Evolutionary conservation across 495 filamentous ascomycete genomes (phyloP).

Genomic region (Lineolata rhizophorae): DNA sequence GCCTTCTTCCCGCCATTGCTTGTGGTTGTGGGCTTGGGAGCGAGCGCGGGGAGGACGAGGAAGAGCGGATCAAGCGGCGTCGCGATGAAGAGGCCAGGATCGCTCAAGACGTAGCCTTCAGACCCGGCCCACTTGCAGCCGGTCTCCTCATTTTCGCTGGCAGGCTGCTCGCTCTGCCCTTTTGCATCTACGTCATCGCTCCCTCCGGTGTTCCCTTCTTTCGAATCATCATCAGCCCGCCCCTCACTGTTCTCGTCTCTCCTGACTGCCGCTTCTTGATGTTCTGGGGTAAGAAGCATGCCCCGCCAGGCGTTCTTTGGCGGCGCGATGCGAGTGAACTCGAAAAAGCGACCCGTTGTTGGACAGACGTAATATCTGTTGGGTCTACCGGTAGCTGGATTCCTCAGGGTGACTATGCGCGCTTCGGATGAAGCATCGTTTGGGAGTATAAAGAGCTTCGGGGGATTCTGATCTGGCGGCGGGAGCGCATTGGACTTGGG

Average conservation of each 20-base stretch:
- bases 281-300: conserved; percentile 38
- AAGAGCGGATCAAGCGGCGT: conserved; percentile 74
- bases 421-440: conserved; percentile 35
- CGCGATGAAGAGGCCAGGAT: conserved; percentile 52
- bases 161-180: conserved; percentile 1
- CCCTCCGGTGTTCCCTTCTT: conserved; percentile 5
- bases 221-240: conserved; percentile 6
- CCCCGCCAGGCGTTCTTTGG: conserved; percentile 37
- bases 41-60: conserved; percentile 42
- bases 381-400: conserved; percentile 45
- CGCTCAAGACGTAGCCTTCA: conserved; percentile 32
- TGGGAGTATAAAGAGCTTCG: conserved; percentile 65
- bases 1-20: conserved; percentile 16
- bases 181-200: not conserved
- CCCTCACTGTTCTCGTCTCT: conserved; percentile 5
- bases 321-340: conserved; percentile 59
- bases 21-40: too few relatives aligned
- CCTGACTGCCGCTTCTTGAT: conserved; percentile 4
- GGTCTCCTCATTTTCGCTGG: conserved; percentile 2
- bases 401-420: conserved; percentile 52
- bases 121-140: too few relatives aligned
- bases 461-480: conserved; percentile 19
- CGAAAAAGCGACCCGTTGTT: conserved; percentile 54
- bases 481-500: conserved; percentile 7
- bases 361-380: conserved; percentile 67